A percentile compares a stretch with the other conserved stretches of the same genome.
These are phyloP conservation scores for Eudorina sp. DNA, from an alignment of 139 green algal genomes.

Conservation along the genomic window DNA sequence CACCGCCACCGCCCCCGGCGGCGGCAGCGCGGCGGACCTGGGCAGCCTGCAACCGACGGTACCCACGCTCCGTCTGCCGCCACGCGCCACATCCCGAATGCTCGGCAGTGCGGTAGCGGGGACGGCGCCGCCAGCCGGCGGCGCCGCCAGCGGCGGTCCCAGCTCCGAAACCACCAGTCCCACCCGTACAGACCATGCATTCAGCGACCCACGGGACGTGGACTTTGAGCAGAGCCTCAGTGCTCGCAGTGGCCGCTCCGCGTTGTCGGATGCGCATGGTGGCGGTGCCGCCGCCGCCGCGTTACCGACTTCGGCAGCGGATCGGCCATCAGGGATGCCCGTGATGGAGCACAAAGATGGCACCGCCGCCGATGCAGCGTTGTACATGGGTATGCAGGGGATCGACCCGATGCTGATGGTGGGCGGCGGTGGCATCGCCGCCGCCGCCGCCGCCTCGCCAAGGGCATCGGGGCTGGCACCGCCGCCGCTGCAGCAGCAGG, in stretches of 20 bases:
- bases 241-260: neutral
- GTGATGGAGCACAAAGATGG: neutral
- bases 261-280: neutral
- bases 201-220: neutral
- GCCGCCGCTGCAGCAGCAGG: neutral
- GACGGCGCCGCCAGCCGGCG: neutral
- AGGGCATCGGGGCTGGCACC: neutral
- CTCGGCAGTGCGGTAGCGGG: neutral
- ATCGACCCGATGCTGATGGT: neutral
- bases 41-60: neutral
- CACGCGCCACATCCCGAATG: neutral
- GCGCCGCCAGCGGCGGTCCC: slow-evolving; percentile 2
- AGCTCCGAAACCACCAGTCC: neutral
- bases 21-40: neutral
- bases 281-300: neutral
- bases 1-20: neutral
- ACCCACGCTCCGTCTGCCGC: neutral
- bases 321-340: neutral
- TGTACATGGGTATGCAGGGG: neutral
- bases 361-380: neutral
- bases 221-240: slow-evolving; percentile 4
- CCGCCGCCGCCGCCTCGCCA: neutral
- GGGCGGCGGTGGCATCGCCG: neutral
- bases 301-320: neutral
- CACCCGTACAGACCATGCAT: neutral